Conservation (phyloP, 202 grass and related monocot species). For the Dendrocalamus latiflorus region DNA sequence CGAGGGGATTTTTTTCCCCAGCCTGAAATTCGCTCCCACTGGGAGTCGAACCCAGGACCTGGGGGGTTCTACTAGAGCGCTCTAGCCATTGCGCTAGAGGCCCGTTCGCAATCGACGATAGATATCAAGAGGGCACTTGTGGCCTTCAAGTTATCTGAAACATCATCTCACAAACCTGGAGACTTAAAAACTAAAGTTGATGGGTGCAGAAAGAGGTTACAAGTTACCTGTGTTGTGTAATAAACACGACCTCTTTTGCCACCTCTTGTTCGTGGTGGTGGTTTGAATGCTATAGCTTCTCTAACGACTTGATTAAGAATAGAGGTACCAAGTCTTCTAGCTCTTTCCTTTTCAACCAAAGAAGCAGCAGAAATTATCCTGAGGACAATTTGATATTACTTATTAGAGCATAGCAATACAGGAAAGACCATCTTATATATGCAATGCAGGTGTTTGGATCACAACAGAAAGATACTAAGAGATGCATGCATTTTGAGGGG, state of each 20-base stretch:
- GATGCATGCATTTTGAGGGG: no score
- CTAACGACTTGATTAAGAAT: conserved; percentile 94
- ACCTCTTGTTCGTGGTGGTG: no score
- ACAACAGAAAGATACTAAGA: not conserved
- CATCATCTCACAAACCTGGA: not conserved
- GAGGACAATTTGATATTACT: not conserved
- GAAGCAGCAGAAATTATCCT: conserved; percentile 81
- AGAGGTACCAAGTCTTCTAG: conserved; percentile 83
- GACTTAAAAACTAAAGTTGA: not conserved
- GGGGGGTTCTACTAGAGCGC: no score
- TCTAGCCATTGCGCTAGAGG: no score
- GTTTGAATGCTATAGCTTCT: conserved; percentile 51
- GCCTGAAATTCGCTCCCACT: no score
- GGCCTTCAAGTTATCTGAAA: conserved; percentile 4
- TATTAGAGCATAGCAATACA: not conserved
- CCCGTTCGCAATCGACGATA: no score
- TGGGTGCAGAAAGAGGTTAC: not conserved
- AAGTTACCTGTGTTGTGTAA: conserved; percentile 45
- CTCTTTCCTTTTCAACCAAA: conserved; percentile 92
- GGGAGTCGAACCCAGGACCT: no score
- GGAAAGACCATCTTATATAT: not conserved
- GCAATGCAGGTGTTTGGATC: not conserved
- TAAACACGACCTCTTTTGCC: conserved; percentile 22
- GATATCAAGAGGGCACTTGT: no score
- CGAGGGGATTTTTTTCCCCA: no score